Base-by-base conservation (phyloP, 768 basidiomycete genomes). In the Lepiota venenata region DNA sequence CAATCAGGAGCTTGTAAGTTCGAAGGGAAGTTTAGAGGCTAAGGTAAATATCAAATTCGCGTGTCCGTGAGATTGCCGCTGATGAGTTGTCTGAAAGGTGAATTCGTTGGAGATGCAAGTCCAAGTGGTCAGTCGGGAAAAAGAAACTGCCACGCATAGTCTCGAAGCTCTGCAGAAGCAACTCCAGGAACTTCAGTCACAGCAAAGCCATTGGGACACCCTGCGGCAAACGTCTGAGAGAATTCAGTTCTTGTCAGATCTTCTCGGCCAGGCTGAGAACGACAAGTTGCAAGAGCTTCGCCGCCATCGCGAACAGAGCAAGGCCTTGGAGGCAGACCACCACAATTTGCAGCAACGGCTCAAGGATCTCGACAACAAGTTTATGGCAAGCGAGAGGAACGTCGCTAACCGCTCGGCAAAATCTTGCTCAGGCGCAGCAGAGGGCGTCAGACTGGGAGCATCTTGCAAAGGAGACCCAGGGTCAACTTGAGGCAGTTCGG, bases 371-470 rank as follows among this genome's bases (percentile, higher is more conserved):
- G 91, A 93, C 59, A 71, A 61, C 47, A 88, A 83, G 63, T 59
- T 77, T 2, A 64, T 74, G 22, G 86, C 80, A 60, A 81, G 73
- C 61, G 89, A 93, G 43, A 80, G 82, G 49, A 71, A 82, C 10
- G 74, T 82, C 1, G 69, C 69, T 20, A 69, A n/a, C 83, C 15
- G 76, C 81, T 2, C 81, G 82, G 40, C 84, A 89, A 64, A 86
- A 69, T 64, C 75, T 92, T 25, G 68, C 77, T 18, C 84, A 87
- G 58, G 84, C 87, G 18, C 87, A 92, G 57, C 88, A 91, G 64
- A 87, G 88, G 21, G 80, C 88, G 2, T 71, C 80, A 2, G 91
- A 93, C 61, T 92, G 88, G 89, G 91, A 93, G 69, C 80, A 80
- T 58, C 84, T 84, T 20, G 82, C 87, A 16, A 84, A 84, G 61